Evolutionary conservation across 257 asterid genomes (phyloP).

Genomic region (Lantana camara): DNA sequence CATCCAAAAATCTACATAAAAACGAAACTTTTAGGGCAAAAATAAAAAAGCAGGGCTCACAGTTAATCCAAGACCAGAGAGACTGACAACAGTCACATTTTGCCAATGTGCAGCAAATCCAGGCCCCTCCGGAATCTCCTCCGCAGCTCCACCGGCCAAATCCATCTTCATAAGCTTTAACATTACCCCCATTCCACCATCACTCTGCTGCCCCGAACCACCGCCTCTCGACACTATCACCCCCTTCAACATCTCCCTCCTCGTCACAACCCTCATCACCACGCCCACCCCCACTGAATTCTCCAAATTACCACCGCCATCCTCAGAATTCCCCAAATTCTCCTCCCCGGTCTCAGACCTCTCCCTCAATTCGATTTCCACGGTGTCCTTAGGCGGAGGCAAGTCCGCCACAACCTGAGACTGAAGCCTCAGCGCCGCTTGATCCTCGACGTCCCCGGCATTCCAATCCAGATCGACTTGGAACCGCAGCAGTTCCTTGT

Average conservation of each 20-base stretch:
- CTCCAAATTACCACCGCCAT: slow-evolving; percentile 34
- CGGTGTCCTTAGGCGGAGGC: slow-evolving; percentile 85
- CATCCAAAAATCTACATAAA: too few relatives aligned
- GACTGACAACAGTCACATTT: slow-evolving; percentile 73
- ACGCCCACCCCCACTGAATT: slow-evolving; percentile 45
- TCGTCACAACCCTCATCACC: slow-evolving; percentile 80
- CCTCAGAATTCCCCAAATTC: background rate
- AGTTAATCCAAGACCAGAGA: slow-evolving; percentile 76
- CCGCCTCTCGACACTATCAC: slow-evolving; percentile 72
- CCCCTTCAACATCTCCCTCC: slow-evolving; percentile 81
- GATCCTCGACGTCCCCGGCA: slow-evolving; percentile 92
- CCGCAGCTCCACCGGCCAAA: slow-evolving; percentile 56
- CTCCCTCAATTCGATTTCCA: slow-evolving; percentile 66
- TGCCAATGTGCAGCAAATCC: slow-evolving; percentile 79
- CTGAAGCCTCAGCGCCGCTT: slow-evolving; percentile 79
- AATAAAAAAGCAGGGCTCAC: slow-evolving; percentile 45
- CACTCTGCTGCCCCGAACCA: slow-evolving; percentile 89
- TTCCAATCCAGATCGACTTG: slow-evolving; percentile 91
- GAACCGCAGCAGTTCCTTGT: slow-evolving; percentile 49
- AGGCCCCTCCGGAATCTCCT: slow-evolving; percentile 42
- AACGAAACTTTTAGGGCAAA: too few relatives aligned
- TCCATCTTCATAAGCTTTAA: slow-evolving; percentile 77
- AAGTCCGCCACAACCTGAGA: slow-evolving; percentile 96
- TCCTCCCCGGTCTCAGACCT: slow-evolving; percentile 24
- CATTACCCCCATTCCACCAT: slow-evolving; percentile 86